These are phyloP conservation scores for Akanthomyces dipterigenus DNA, from an alignment of 2,329 filamentous ascomycete genomes.

Conservation along the genomic window DNA sequence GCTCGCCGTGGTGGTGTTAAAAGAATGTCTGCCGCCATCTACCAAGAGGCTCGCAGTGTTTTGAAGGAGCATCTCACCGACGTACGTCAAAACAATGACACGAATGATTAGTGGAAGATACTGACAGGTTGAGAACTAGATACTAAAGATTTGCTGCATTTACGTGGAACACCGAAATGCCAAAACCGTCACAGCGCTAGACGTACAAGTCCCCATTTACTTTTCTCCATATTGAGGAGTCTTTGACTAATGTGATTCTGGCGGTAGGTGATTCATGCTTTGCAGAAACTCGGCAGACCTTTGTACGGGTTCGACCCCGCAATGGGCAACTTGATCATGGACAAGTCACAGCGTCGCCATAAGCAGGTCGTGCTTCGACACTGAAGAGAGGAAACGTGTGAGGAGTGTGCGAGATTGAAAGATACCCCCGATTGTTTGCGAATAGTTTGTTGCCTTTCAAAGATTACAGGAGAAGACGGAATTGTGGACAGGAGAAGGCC, in stretches of 20 bases:
- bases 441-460: background rate
- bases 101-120: background rate
- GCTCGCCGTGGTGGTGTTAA: constrained; percentile 74
- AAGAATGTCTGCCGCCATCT: constrained; percentile 58
- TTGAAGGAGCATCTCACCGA: constrained; percentile 42
- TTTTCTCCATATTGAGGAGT: background rate
- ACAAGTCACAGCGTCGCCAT: background rate
- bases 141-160: constrained; percentile 41
- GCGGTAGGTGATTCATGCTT: constrained; percentile 45
- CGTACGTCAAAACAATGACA: constrained; percentile 28
- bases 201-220: constrained; percentile 38
- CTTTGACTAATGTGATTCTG: background rate
- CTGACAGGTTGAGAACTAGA: constrained; percentile 29
- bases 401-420: background rate
- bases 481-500: background rate
- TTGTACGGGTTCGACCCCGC: constrained; percentile 53
- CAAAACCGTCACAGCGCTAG: constrained; percentile 57
- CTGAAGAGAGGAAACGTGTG: background rate
- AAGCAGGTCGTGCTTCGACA: constrained; percentile 10
- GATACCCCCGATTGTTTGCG: background rate
- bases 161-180: constrained; percentile 47
- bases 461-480: background rate
- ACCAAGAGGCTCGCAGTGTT: constrained; percentile 50
- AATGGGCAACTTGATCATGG: constrained; percentile 5
- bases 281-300: constrained; percentile 42